phyloP scores from a whole-genome alignment of 1,139 yeast species.

The Saccharomyces pastorianus region DNA sequence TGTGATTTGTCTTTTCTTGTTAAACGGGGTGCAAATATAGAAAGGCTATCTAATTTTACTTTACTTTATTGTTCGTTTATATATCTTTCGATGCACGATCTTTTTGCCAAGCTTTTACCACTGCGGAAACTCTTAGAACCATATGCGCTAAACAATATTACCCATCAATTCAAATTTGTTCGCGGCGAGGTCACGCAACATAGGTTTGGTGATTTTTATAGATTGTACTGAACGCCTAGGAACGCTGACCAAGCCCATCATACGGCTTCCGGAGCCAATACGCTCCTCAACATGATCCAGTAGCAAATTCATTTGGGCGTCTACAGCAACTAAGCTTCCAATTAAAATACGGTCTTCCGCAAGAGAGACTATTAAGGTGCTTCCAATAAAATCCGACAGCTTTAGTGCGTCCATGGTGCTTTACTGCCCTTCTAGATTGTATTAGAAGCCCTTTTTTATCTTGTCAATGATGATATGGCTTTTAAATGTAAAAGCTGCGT shows the following conservation, averaged over 20 bases:
- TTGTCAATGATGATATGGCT: too few species aligned
- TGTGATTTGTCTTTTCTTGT: too few species aligned
- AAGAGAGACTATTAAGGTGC: conserved; percentile 17
- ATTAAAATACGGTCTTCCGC: conserved; percentile 17
- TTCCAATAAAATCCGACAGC: conserved; percentile 23
- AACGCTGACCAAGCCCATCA: conserved; percentile 29
- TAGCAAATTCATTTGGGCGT: conserved; percentile 25
- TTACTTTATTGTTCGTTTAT: neutral
- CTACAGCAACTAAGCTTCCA: conserved; percentile 28
- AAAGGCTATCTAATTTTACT: too few species aligned
- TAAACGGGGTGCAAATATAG: too few species aligned
- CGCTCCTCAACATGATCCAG: conserved; percentile 26
- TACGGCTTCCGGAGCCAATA: conserved; percentile 8
- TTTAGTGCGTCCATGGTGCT: conserved; percentile 12
- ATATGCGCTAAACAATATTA: conserved; percentile 11
- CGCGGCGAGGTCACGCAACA: conserved; percentile 9
- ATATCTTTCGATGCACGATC: neutral
- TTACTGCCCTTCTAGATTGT: too few species aligned
- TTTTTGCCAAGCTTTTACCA: neutral
- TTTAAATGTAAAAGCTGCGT: too few species aligned
- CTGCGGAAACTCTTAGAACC: conserved; percentile 1
- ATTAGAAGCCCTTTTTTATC: too few species aligned
- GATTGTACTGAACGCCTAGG: conserved; percentile 22
- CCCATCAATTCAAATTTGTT: conserved; percentile 11
- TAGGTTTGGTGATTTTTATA: conserved; percentile 12